phyloP scores from a whole-genome alignment of 805 yeast species.

The Hanseniaspora pseudoguilliermondii region DNA sequence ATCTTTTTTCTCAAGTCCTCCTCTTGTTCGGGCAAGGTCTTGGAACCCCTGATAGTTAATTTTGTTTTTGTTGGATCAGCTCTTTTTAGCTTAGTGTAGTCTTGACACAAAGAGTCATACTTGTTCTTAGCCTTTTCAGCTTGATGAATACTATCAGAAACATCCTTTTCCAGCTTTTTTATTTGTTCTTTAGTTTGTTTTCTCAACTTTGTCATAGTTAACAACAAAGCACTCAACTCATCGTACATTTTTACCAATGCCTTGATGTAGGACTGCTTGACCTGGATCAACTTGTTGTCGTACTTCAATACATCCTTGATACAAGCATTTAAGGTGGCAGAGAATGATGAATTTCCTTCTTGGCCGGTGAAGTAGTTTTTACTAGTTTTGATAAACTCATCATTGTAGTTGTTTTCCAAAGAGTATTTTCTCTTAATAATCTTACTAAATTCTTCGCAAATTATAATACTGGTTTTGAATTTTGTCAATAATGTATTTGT shows the following conservation, averaged over 20 bases:
- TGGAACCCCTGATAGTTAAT: slow-evolving; percentile 65
- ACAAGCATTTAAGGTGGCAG: slow-evolving; percentile 48
- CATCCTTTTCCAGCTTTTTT: slow-evolving; percentile 69
- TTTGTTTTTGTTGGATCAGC: slow-evolving; percentile 78
- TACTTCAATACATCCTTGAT: slow-evolving; percentile 59
- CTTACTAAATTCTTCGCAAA: slow-evolving; percentile 75
- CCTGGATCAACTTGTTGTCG: slow-evolving; percentile 64
- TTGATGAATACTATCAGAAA: slow-evolving; percentile 61
- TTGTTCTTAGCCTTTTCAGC: slow-evolving; percentile 81
- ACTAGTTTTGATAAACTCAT: slow-evolving; percentile 61
- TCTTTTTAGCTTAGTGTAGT: slow-evolving; percentile 66
- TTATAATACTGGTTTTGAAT: slow-evolving; percentile 63
- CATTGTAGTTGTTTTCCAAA: slow-evolving; percentile 65
- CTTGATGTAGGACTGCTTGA: slow-evolving; percentile 62
- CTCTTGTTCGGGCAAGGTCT: slow-evolving; percentile 71
- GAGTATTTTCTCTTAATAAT: slow-evolving; percentile 67
- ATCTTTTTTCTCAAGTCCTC: slow-evolving; percentile 76
- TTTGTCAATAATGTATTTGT: slow-evolving; percentile 59
- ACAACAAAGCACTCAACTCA: slow-evolving; percentile 60
- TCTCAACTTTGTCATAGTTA: slow-evolving; percentile 58
- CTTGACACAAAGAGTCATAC: slow-evolving; percentile 71
- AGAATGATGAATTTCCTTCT: slow-evolving; percentile 17
- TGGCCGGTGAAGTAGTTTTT: slow-evolving; percentile 29
- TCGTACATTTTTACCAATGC: slow-evolving; percentile 77
- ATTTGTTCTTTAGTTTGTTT: slow-evolving; percentile 74